Base-by-base conservation (phyloP, 1,284 basidiomycete genomes). In the Moesziomyces sp. region DNA sequence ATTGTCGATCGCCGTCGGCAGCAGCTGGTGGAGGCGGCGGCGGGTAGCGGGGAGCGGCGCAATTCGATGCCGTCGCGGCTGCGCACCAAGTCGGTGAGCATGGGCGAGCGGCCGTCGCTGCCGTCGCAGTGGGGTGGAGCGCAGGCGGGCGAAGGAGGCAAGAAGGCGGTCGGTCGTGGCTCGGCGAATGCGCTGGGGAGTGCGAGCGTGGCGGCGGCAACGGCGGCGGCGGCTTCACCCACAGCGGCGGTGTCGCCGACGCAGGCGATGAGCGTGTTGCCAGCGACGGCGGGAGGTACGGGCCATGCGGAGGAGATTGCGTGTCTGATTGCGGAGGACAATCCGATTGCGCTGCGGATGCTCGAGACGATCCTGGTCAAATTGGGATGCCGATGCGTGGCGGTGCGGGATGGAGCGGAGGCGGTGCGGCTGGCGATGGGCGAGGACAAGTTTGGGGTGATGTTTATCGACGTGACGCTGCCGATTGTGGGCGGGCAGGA, bases 351-450 rank as follows among this genome's bases (percentile, higher is more conserved):
- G 40, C 58, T 74, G n/a, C 65, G 69, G 9, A 78, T 82, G 68
- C 90, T 98, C 61, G 95, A 98, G 85, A 97, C 93, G 0, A 86
- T 98, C 49, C 88, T 99, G 52, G 91, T 92, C 62, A 90, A 94
- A 46, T 88, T 98, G 72, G 96, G 96, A 1, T 97, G 94, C 85
- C 90, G 94, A 19, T 94, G 93, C 84, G 91, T 97, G 3, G 91
- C 95, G 7, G 96, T 97, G 21, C 90, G 93, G 53, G 94, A 99
- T 85, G 97, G 96, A 14, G 94, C 94, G 6, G 94, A 97, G 83
- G 96, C 96, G 23, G 91, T 98, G 74, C 94, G 94, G 74, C 91
- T 96, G 62, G 95, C 95, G 11, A 96, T 97, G 90, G 93, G 94
- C 51, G 94, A 94, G 92, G 93, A 93, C 84, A 87, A 92, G 89